Evolutionary conservation across 73 alveolate species (phyloP).

Genomic region (Paramecium caudatum): DNA sequence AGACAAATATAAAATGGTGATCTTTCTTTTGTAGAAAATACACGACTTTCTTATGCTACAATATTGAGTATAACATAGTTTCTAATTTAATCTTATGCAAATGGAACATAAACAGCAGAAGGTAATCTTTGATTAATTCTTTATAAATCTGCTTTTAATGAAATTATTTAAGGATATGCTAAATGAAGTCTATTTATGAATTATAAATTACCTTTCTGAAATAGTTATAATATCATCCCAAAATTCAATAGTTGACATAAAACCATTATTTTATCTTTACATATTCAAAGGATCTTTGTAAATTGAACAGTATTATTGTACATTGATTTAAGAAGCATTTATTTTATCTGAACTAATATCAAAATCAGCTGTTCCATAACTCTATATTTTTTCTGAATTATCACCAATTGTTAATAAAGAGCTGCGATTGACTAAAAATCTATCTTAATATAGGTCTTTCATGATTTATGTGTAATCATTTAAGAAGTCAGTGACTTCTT

Average conservation of each 20-base stretch:
- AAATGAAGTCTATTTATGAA: constrained; percentile 74
- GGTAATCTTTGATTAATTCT: constrained; percentile 79
- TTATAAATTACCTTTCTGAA: constrained; percentile 55
- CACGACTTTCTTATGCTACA: constrained; percentile 77
- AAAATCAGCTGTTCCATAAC: constrained; percentile 30
- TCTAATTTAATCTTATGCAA: constrained; percentile 76
- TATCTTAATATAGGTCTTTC: constrained; percentile 70
- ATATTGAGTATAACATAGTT: constrained; percentile 79
- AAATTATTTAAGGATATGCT: constrained; percentile 71
- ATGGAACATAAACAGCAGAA: constrained; percentile 83
- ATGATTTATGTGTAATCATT: not conserved
- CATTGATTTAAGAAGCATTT: not conserved
- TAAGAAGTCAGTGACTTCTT: not conserved
- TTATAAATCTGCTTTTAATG: constrained; percentile 66
- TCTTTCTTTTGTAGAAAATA: constrained; percentile 83
- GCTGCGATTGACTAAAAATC: constrained; percentile 30
- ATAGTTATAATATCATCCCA: constrained; percentile 69
- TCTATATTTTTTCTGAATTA: not conserved
- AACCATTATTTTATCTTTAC: not conserved
- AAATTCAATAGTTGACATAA: constrained; percentile 46
- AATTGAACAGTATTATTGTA: not conserved
- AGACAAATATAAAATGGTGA: constrained; percentile 83
- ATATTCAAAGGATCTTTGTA: not conserved
- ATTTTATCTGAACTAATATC: not conserved
- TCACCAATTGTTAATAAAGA: not conserved